phyloP scores from a whole-genome alignment of 768 basidiomycete species.

The Myochromella boudieri region DNA sequence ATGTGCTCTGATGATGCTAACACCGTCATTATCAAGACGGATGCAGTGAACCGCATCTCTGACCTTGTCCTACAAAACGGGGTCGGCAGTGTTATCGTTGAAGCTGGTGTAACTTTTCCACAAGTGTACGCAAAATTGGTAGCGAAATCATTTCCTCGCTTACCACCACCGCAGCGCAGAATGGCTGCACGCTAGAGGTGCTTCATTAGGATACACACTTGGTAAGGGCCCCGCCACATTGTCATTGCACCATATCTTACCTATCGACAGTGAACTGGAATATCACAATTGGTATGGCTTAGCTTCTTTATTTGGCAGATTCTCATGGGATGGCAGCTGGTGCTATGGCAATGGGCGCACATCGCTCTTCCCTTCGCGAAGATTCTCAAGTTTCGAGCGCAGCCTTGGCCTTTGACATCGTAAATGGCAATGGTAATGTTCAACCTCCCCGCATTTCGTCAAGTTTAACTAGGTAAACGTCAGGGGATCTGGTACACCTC shows the following conservation, averaged over 20 bases:
- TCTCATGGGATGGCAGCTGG: conserved; percentile 23
- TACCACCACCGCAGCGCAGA: conserved; percentile 23
- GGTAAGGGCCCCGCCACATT: conserved; percentile 19
- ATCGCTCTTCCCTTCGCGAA: conserved; percentile 38
- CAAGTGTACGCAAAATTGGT: conserved; percentile 25
- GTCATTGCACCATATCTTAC: background rate
- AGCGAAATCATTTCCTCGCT: background rate
- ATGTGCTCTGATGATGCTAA: conserved; percentile 37
- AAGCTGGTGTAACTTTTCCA: conserved; percentile 35
- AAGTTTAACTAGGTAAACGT: background rate
- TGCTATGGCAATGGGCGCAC: conserved; percentile 38
- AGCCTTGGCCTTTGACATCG: conserved; percentile 33
- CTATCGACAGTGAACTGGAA: conserved; percentile 37
- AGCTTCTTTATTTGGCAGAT: background rate
- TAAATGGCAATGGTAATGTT: conserved; percentile 31
- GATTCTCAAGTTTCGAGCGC: conserved; percentile 36
- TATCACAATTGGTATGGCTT: conserved; percentile 31
- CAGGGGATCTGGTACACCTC: conserved; percentile 35
- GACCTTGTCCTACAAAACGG: conserved; percentile 27
- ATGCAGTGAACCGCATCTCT: conserved; percentile 31
- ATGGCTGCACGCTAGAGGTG: conserved; percentile 33
- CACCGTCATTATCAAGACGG: conserved; percentile 35
- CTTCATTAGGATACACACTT: conserved; percentile 32
- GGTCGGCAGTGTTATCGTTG: conserved; percentile 31
- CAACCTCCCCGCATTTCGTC: background rate